Conservation (phyloP, 2,329 filamentous ascomycete species). For the Cercospora sp. region DNA sequence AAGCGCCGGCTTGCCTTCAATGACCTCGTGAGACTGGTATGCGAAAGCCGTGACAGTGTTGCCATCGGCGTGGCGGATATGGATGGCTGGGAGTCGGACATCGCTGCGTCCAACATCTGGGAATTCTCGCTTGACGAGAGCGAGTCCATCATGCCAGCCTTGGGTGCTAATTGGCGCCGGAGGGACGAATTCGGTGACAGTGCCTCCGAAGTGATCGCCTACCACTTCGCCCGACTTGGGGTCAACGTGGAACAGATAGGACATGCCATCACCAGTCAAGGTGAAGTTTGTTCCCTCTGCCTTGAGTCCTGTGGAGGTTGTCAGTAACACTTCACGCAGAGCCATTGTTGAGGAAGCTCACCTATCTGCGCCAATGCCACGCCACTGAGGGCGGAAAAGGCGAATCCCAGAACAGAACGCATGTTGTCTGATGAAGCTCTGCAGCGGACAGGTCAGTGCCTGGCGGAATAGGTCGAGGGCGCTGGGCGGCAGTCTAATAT, state of each 20-base stretch:
- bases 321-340: not conserved
- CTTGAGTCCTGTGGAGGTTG: constrained; percentile 49
- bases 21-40: constrained; percentile 59
- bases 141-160: constrained; percentile 57
- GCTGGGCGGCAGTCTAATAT: not conserved
- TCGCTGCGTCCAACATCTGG: constrained; percentile 65
- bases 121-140: constrained; percentile 60
- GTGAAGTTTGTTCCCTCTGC: constrained; percentile 59
- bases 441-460: not conserved
- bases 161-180: constrained; percentile 42
- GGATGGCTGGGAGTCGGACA: constrained; percentile 61
- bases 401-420: not conserved
- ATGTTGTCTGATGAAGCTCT: not conserved
- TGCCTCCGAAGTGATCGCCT: constrained; percentile 62
- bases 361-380: constrained; percentile 12
- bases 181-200: constrained; percentile 54
- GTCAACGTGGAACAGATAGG: constrained; percentile 66
- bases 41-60: constrained; percentile 60
- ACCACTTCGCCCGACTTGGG: constrained; percentile 56
- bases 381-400: not conserved
- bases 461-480: not conserved
- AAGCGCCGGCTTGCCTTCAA: constrained; percentile 58
- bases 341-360: not conserved
- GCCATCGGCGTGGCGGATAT: constrained; percentile 59
- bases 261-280: constrained; percentile 57